Percentiles rank a stretch among this genome's conserved stretches.
phyloP scores from a whole-genome alignment of 73 alveolate genomes.

The Paraurostyla sp. region DNA sequence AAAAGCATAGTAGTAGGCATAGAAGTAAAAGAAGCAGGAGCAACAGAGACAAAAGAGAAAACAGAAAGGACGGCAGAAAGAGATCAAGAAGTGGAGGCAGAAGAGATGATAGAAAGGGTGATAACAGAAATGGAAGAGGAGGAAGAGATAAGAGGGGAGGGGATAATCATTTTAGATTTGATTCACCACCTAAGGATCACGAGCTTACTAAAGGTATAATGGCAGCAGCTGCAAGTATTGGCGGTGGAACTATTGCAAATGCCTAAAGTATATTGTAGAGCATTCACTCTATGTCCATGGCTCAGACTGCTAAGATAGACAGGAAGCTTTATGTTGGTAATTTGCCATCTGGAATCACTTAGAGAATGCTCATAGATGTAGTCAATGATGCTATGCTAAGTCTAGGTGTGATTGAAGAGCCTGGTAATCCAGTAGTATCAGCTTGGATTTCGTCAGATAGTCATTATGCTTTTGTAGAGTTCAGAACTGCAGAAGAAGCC shows the following conservation, averaged over 20 bases:
- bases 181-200: slow-evolving; percentile 82
- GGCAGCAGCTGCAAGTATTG: slow-evolving; percentile 81
- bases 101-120: not conserved
- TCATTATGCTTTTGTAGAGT: slow-evolving; percentile 96
- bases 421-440: slow-evolving; percentile 91
- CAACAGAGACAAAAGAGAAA: not conserved
- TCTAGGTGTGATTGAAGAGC: slow-evolving; percentile 70
- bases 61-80: not conserved
- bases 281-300: slow-evolving; percentile 67
- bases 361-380: slow-evolving; percentile 85
- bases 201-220: slow-evolving; percentile 60
- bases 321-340: slow-evolving; percentile 97
- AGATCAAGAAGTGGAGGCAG: slow-evolving; percentile 14
- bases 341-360: slow-evolving; percentile 89
- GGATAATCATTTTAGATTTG: slow-evolving; percentile 65
- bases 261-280: slow-evolving; percentile 70
- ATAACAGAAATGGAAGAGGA: slow-evolving; percentile 26
- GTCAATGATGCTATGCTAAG: slow-evolving; percentile 86
- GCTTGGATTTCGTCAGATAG: slow-evolving; percentile 88
- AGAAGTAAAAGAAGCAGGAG: slow-evolving; percentile 19
- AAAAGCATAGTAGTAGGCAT: not conserved
- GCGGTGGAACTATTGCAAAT: slow-evolving; percentile 75
- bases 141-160: slow-evolving; percentile 17
- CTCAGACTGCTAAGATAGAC: slow-evolving; percentile 79
- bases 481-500: slow-evolving; percentile 97